Percentiles rank a stretch among this genome's conserved stretches.
phyloP scores from a whole-genome alignment of 306 rosid species.

The Vigna mungo region DNA sequence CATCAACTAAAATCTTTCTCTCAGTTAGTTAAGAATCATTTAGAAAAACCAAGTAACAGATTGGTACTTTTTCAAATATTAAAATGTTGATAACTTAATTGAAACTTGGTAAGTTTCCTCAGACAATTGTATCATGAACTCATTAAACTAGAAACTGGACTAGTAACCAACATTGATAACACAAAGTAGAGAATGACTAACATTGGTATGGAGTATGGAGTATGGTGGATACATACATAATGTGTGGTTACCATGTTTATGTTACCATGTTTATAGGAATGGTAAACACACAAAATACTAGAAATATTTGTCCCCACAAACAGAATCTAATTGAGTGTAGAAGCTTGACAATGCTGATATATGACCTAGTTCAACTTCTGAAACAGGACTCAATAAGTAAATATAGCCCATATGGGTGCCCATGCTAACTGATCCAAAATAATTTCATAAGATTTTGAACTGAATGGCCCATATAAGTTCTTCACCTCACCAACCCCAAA shows the following conservation, averaged over 20 bases:
- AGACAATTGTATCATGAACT: neutral
- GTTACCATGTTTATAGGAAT: constrained; percentile 11
- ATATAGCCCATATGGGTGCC: constrained; percentile 63
- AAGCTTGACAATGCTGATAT: constrained; percentile 18
- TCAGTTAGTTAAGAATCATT: constrained; percentile 11
- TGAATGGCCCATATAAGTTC: constrained; percentile 48
- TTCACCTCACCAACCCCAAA: no score
- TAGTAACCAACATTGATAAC: no score
- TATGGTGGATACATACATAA: neutral
- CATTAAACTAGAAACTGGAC: neutral
- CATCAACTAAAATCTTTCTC: neutral
- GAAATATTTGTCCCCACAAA: constrained; percentile 20
- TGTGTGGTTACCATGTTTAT: neutral
- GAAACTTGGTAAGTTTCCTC: neutral
- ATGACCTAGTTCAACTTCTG: constrained; percentile 41
- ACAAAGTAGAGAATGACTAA: neutral
- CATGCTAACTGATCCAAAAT: constrained; percentile 37
- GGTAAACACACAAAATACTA: constrained; percentile 15
- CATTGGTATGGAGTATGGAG: neutral
- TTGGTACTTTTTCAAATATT: neutral
- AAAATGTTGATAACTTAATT: neutral
- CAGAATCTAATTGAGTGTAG: constrained; percentile 8
- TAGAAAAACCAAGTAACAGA: neutral
- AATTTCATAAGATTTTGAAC: constrained; percentile 17
- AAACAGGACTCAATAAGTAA: constrained; percentile 33